A percentile compares a stretch with the other conserved stretches of the same genome.
These are phyloP conservation scores for Cnidoscolus chayamansa DNA, from an alignment of 441 rosid species.

Conservation along the genomic window DNA sequence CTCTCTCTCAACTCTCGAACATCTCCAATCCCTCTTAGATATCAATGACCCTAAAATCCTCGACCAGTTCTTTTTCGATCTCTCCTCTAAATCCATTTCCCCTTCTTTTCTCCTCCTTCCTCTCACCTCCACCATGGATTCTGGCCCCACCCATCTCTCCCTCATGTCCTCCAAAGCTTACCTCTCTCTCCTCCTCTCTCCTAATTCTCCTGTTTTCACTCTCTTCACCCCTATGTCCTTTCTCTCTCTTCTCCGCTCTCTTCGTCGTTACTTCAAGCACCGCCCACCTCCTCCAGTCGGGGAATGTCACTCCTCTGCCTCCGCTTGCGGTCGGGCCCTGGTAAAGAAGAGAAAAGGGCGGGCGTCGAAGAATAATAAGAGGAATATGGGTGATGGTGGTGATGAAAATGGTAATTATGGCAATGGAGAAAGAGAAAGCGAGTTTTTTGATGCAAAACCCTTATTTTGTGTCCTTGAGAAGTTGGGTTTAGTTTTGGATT, in stretches of 20 bases:
- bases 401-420: conserved; percentile 1
- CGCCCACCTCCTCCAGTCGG: neutral
- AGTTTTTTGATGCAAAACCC: conserved; percentile 35
- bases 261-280: conserved; percentile 61
- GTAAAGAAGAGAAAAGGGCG: conserved; percentile 39
- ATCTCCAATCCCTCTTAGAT: conserved; percentile 52
- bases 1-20: conserved; percentile 38
- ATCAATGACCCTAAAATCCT: conserved; percentile 41
- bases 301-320: conserved; percentile 19
- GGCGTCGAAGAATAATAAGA: conserved; percentile 17
- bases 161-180: conserved; percentile 61
- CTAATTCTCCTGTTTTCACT: conserved; percentile 69
- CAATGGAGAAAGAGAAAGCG: conserved; percentile 20
- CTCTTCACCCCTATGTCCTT: conserved; percentile 76
- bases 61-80: conserved; percentile 43
- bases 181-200: conserved; percentile 57
- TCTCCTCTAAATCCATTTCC: conserved; percentile 40
- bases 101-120: conserved; percentile 47
- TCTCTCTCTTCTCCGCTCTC: conserved; percentile 64
- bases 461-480: conserved; percentile 46
- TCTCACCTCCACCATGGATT: conserved; percentile 63
- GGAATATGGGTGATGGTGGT: conserved; percentile 14
- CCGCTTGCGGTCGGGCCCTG: conserved; percentile 22
- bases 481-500: conserved; percentile 48
- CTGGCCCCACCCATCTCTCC: conserved; percentile 34